phyloP scores from a whole-genome alignment of 495 filamentous ascomycete genomes.

The Xylaria grammica region DNA sequence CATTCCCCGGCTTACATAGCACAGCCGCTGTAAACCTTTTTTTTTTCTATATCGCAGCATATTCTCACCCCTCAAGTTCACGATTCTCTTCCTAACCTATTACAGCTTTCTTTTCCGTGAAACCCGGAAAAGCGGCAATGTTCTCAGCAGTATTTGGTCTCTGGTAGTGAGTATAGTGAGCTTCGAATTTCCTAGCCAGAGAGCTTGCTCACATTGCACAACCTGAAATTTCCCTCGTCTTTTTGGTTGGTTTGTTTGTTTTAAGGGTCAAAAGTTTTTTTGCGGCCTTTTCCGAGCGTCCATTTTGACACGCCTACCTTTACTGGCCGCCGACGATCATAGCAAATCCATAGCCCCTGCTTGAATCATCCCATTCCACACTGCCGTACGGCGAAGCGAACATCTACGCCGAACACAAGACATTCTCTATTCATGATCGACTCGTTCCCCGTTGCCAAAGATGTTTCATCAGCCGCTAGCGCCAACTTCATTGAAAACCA shows the following conservation, averaged over 20 bases:
- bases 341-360: neutral
- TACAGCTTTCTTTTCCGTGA: neutral
- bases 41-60: too few relatives aligned
- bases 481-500: neutral
- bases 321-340: neutral
- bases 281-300: neutral
- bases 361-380: conserved; percentile 11
- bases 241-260: neutral
- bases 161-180: too few relatives aligned
- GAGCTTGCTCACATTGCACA: conserved; percentile 1
- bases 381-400: neutral
- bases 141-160: neutral
- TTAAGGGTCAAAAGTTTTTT: neutral
- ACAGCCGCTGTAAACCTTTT: too few relatives aligned
- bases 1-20: too few relatives aligned
- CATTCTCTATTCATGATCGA: neutral
- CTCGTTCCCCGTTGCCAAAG: neutral
- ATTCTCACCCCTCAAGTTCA: too few relatives aligned
- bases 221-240: neutral
- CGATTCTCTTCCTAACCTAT: neutral
- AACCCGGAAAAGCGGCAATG: conserved; percentile 7
- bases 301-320: neutral
- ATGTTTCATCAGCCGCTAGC: conserved; percentile 18
- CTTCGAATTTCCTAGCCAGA: too few relatives aligned
- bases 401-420: neutral